These are phyloP conservation scores for Malassezia sp. DNA, from an alignment of 1,284 basidiomycete genomes.

Conservation along the genomic window DNA sequence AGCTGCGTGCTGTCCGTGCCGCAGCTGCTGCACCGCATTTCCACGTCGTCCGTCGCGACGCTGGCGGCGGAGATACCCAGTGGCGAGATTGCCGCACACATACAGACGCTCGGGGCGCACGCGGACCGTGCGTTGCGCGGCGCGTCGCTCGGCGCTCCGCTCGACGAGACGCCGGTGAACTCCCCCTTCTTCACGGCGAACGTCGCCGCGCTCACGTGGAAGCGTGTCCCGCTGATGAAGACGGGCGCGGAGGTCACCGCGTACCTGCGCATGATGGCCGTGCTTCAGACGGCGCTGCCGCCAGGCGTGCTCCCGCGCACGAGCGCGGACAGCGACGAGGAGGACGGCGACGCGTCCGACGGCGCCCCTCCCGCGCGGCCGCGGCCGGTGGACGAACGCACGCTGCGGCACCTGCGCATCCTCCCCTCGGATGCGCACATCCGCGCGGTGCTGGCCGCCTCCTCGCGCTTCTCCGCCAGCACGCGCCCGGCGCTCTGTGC, in stretches of 20 bases:
- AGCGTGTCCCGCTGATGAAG: conserved; percentile 26
- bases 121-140: conserved; percentile 9
- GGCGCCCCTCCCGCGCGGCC: neutral
- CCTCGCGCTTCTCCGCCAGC: conserved; percentile 25
- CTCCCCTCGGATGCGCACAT: conserved; percentile 31
- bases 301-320: neutral
- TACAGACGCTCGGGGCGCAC: conserved; percentile 5
- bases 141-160: conserved; percentile 3
- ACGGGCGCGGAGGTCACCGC: conserved; percentile 15
- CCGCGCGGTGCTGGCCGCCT: conserved; percentile 23
- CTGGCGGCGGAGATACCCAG: conserved; percentile 31
- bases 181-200: conserved; percentile 29
- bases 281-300: conserved; percentile 28
- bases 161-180: conserved; percentile 12
- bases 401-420: conserved; percentile 22
- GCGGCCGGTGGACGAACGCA: conserved; percentile 15
- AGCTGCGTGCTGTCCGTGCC: neutral
- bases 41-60: conserved; percentile 21
- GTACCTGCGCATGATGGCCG: conserved; percentile 31
- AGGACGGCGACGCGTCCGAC: neutral
- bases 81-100: conserved; percentile 20
- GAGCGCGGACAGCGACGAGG: neutral
- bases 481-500: conserved; percentile 30
- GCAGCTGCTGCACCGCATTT: conserved; percentile 7
- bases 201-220: conserved; percentile 24